Percentiles rank a stretch among this genome's conserved stretches.
These are phyloP conservation scores for Geranomyces michiganensis DNA, from an alignment of 192 early-diverging fungal species.

Conservation along the genomic window DNA sequence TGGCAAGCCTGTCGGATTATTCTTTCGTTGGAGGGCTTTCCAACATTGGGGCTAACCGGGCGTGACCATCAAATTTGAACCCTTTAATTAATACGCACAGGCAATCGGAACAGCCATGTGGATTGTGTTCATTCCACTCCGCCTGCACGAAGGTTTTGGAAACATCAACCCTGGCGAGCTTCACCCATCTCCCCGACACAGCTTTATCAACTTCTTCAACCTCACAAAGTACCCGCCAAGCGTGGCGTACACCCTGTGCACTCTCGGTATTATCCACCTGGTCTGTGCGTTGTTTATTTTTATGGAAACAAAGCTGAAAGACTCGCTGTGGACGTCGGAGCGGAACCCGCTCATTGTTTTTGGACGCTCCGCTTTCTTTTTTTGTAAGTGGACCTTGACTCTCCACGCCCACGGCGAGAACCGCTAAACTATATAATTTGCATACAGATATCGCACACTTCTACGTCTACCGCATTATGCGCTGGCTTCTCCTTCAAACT, in stretches of 20 bases:
- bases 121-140: constrained; percentile 37
- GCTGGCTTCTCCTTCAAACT: neutral
- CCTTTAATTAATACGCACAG: too few species aligned
- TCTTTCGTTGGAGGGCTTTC: too few species aligned
- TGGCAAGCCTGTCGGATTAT: too few species aligned
- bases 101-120: constrained; percentile 28
- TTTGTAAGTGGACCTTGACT: constrained; percentile 25
- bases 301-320: constrained; percentile 2
- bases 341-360: constrained; percentile 28
- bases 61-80: too few species aligned
- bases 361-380: constrained; percentile 37
- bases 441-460: constrained; percentile 32
- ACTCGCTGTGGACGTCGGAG: constrained; percentile 4
- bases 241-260: constrained; percentile 39
- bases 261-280: constrained; percentile 36
- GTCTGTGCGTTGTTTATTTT: constrained; percentile 35
- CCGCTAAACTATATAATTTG: neutral
- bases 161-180: constrained; percentile 45
- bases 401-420: neutral
- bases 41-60: too few species aligned
- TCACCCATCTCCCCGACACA: constrained; percentile 26
- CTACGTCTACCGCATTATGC: constrained; percentile 25
- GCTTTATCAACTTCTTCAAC: constrained; percentile 46
- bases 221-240: constrained; percentile 48
- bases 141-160: constrained; percentile 34